phyloP scores from a whole-genome alignment of 768 basidiomycete genomes.

The Suillus lakei region DNA sequence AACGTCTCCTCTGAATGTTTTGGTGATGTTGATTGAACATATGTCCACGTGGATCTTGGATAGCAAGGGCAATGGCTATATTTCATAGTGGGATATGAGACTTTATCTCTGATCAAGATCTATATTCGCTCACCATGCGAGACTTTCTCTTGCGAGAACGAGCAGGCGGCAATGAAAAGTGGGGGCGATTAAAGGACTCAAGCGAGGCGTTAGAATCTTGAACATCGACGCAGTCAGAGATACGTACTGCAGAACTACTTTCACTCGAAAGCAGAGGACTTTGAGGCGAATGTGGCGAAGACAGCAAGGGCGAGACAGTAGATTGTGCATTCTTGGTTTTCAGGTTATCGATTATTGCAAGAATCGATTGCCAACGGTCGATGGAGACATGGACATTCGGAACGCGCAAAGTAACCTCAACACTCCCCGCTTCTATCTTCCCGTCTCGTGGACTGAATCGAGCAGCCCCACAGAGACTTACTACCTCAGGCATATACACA shows the following conservation, averaged over 20 bases:
- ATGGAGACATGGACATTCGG: conserved; percentile 4
- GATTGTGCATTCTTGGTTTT: not conserved
- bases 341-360: not conserved
- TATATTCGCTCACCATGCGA: conserved; percentile 18
- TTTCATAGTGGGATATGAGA: not conserved
- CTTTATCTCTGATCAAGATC: not conserved
- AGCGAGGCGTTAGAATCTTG: conserved; percentile 4
- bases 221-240: not conserved
- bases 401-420: conserved; percentile 32
- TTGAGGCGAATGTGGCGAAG: not conserved
- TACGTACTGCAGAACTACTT: conserved; percentile 3
- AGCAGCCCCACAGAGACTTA: conserved; percentile 51
- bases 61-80: conserved; percentile 53
- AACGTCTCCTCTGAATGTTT: conserved; percentile 37
- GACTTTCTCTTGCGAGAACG: conserved; percentile 23
- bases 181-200: conserved; percentile 25
- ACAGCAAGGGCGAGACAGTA: not conserved
- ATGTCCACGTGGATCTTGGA: conserved; percentile 48
- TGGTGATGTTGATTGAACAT: conserved; percentile 50
- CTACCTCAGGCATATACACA: conserved; percentile 49
- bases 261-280: not conserved
- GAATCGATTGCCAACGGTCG: conserved; percentile 7
- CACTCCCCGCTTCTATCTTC: conserved; percentile 55
- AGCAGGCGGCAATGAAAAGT: conserved; percentile 14
- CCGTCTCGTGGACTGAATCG: conserved; percentile 64